Percentiles rank a stretch among this genome's conserved stretches.
Evolutionary conservation across 176 grass and related monocot genomes (phyloP).

Genomic region (Lolium perenne): DNA sequence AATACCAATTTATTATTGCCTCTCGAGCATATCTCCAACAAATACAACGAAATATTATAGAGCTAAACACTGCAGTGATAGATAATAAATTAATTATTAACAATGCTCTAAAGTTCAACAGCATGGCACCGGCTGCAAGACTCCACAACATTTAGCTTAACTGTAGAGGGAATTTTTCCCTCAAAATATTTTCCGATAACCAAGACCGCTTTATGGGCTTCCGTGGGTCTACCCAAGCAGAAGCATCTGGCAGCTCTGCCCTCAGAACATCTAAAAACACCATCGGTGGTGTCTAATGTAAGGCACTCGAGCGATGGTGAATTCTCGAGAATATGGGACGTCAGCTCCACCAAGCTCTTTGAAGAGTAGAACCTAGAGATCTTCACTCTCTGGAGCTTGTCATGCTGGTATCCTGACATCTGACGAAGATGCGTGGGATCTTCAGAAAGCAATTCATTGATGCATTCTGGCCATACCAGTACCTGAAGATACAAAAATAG

Average conservation of each 20-base stretch:
- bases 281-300: not conserved
- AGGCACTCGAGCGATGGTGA: not conserved
- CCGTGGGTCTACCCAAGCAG: not conserved
- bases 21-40: too few relatives aligned
- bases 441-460: not conserved
- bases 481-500: not conserved
- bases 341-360: not conserved
- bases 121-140: not conserved
- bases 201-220: not conserved
- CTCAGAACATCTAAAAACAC: not conserved
- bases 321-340: slow-evolving; percentile 1
- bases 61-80: too few relatives aligned
- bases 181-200: not conserved
- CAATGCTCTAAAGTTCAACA: not conserved
- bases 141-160: not conserved
- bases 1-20: fast-evolving
- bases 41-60: too few relatives aligned
- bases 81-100: too few relatives aligned
- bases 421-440: not conserved
- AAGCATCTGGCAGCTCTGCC: not conserved
- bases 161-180: not conserved
- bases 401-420: not conserved
- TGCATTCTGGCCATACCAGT: not conserved
- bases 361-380: not conserved
- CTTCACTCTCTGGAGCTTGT: not conserved